Conservation (phyloP, 108 stramenopile genomes). For the Mayamaea pseudoterrestris region DNA sequence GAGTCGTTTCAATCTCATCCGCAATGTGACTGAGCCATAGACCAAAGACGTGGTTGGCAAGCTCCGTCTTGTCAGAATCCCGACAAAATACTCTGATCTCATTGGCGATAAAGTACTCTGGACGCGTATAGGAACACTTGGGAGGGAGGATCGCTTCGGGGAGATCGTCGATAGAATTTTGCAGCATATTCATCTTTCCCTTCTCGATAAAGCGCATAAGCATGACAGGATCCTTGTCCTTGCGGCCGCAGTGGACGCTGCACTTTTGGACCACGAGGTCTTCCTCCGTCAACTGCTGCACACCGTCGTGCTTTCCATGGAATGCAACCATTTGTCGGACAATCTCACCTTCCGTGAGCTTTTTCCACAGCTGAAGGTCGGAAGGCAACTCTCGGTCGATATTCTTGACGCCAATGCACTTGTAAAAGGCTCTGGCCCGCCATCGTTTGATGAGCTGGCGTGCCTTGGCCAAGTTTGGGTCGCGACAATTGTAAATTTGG, state of each 20-base stretch:
- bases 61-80: constrained; percentile 17
- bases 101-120: no score
- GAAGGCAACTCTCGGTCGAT: constrained; percentile 5
- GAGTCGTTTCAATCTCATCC: no score
- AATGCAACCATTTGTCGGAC: constrained; percentile 12
- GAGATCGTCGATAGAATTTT: constrained; percentile 17
- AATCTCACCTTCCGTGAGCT: constrained; percentile 10
- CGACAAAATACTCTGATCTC: constrained; percentile 40
- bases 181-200: constrained; percentile 14
- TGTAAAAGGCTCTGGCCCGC: constrained; percentile 1
- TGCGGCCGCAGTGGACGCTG: constrained; percentile 56
- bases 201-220: constrained; percentile 60
- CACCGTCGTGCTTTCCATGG: constrained; percentile 11
- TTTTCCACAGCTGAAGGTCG: constrained; percentile 10
- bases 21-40: no score
- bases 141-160: constrained; percentile 37
- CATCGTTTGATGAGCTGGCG: constrained; percentile 1
- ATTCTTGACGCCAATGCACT: constrained; percentile 1
- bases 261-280: constrained; percentile 57
- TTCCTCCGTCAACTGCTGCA: constrained; percentile 9
- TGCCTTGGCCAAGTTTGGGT: constrained; percentile 8
- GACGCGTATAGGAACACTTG: no score
- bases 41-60: constrained; percentile 31
- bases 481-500: constrained; percentile 23
- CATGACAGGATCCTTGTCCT: constrained; percentile 46